These are phyloP conservation scores for Xeromyces bisporus DNA, from an alignment of 495 filamentous ascomycete genomes.

Conservation along the genomic window DNA sequence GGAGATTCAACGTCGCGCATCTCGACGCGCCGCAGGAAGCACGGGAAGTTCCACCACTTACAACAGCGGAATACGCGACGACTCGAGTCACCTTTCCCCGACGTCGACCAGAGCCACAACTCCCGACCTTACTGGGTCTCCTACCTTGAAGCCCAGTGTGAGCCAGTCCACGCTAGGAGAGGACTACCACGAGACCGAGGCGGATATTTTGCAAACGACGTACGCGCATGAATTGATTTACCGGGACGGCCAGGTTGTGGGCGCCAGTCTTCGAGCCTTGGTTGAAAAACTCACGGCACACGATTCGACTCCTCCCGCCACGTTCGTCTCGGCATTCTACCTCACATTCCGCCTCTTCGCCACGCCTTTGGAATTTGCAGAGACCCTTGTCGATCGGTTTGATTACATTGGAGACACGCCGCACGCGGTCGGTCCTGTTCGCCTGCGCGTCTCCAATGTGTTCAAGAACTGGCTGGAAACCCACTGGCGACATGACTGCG, in stretches of 20 bases:
- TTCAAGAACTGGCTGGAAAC: constrained; percentile 96
- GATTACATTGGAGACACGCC: constrained; percentile 73
- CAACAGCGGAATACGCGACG: constrained; percentile 54
- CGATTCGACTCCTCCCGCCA: constrained; percentile 79
- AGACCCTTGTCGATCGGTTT: constrained; percentile 73
- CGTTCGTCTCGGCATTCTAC: constrained; percentile 91
- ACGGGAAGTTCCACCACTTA: constrained; percentile 57
- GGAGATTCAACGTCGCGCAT: constrained; percentile 22
- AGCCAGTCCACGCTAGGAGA: constrained; percentile 51
- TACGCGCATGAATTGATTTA: constrained; percentile 84
- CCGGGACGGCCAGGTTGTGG: constrained; percentile 88
- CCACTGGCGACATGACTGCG: constrained; percentile 75
- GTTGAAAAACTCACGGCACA: constrained; percentile 89
- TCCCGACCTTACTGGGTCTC: constrained; percentile 43
- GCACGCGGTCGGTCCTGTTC: constrained; percentile 57
- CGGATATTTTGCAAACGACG: constrained; percentile 66
- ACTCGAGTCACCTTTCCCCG: constrained; percentile 62
- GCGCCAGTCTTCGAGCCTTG: constrained; percentile 77
- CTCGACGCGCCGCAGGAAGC: constrained; percentile 30
- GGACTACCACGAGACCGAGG: constrained; percentile 60
- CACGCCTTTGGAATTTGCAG: constrained; percentile 60
- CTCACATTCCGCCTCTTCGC: constrained; percentile 94
- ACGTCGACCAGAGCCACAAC: constrained; percentile 82
- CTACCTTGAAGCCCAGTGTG: constrained; percentile 35
- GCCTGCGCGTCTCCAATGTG: constrained; percentile 84